These are phyloP conservation scores for Vigna angularis DNA, from an alignment of 306 rosid species.

Conservation along the genomic window DNA sequence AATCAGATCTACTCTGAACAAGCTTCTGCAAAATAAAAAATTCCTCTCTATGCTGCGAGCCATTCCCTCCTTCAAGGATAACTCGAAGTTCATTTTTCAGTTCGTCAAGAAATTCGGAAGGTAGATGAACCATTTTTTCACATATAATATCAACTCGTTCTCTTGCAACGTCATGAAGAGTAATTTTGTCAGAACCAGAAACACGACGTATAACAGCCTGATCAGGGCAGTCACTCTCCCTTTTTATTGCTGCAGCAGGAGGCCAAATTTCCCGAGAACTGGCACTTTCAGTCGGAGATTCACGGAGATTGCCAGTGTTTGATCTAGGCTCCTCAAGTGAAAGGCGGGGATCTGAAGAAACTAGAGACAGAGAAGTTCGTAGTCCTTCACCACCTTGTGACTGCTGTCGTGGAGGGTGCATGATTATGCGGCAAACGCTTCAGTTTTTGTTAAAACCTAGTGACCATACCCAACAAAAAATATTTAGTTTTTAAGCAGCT, in stretches of 20 bases:
- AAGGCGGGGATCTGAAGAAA: slow-evolving; percentile 74
- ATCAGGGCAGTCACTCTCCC: slow-evolving; percentile 68
- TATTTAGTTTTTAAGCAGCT: slow-evolving; percentile 39
- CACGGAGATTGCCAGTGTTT: slow-evolving; percentile 74
- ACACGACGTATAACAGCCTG: slow-evolving; percentile 82
- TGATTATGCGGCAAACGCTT: slow-evolving; percentile 49
- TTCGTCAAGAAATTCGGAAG: slow-evolving; percentile 83
- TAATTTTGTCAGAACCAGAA: slow-evolving; percentile 82
- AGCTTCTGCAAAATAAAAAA: slow-evolving; percentile 84
- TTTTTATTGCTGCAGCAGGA: slow-evolving; percentile 56
- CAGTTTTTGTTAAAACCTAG: slow-evolving; percentile 71
- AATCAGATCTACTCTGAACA: slow-evolving; percentile 84
- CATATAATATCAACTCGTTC: slow-evolving; percentile 82
- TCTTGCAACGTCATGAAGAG: slow-evolving; percentile 90
- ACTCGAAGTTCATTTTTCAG: slow-evolving; percentile 76
- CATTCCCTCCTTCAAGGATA: slow-evolving; percentile 90
- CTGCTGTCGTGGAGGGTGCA: slow-evolving; percentile 92
- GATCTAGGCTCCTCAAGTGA: slow-evolving; percentile 92
- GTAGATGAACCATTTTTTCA: slow-evolving; percentile 86
- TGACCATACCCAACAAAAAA: slow-evolving; percentile 60
- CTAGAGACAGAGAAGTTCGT: slow-evolving; percentile 84
- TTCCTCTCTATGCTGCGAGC: slow-evolving; percentile 85
- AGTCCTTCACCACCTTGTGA: slow-evolving; percentile 79
- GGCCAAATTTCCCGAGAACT: slow-evolving; percentile 97
- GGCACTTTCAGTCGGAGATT: slow-evolving; percentile 96